phyloP scores from a whole-genome alignment of 2,329 filamentous ascomycete species.

The Cytospora mali region DNA sequence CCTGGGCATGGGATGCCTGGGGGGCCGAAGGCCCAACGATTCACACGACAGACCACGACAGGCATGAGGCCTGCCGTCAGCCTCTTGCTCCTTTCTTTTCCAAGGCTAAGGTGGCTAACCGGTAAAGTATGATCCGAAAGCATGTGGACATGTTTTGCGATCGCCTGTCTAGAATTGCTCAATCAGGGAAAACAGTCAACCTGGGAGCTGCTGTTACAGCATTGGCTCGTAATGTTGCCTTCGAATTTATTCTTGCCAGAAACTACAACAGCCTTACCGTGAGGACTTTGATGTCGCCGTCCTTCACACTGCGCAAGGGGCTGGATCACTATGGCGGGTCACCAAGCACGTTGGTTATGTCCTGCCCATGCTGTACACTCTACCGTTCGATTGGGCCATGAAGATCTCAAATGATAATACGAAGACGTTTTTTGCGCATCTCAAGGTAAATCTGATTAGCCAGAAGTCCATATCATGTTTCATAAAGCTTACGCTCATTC shows the following conservation, averaged over 20 bases:
- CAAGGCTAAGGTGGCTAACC: conserved; percentile 1
- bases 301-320: conserved; percentile 13
- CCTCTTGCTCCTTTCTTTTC: conserved; percentile 3
- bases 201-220: conserved; percentile 28
- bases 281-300: conserved; percentile 27
- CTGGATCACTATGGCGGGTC: conserved; percentile 26
- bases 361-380: conserved; percentile 20
- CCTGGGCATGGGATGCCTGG: conserved; percentile 18
- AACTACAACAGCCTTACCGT: conserved; percentile 24
- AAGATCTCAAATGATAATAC: conserved; percentile 14
- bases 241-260: conserved; percentile 27
- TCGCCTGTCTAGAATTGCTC: conserved; percentile 6
- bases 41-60: background rate
- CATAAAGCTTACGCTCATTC: background rate
- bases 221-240: conserved; percentile 26
- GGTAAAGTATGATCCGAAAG: conserved; percentile 2
- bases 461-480: background rate
- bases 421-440: conserved; percentile 14
- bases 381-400: conserved; percentile 20
- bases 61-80: conserved; percentile 1
- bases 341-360: conserved; percentile 31
- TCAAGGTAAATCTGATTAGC: conserved; percentile 5
- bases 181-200: conserved; percentile 11
- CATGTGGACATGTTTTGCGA: conserved; percentile 21
- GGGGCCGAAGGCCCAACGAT: background rate